A percentile compares a stretch with the other conserved stretches of the same genome.
These are phyloP conservation scores for Didymella keratinophila DNA, from an alignment of 2,329 filamentous ascomycete genomes.

Conservation along the genomic window DNA sequence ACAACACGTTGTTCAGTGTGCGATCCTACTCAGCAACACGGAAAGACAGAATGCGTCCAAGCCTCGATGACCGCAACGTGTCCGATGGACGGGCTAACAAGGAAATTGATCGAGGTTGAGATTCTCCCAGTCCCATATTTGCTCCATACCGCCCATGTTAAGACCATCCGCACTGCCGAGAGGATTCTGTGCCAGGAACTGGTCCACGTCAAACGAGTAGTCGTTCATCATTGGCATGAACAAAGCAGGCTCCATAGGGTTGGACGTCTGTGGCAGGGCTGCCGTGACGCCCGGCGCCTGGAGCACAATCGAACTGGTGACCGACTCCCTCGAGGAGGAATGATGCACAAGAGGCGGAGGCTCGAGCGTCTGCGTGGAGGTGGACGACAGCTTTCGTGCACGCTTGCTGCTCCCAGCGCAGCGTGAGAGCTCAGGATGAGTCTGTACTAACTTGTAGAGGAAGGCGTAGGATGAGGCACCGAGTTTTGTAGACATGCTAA, in stretches of 20 bases:
- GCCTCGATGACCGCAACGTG: neutral
- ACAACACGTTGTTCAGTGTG: neutral
- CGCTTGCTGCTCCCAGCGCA: constrained; percentile 25
- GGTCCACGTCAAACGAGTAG: constrained; percentile 38
- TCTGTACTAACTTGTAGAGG: constrained; percentile 42
- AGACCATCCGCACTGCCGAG: constrained; percentile 25
- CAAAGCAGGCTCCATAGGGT: neutral
- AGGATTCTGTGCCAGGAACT: constrained; percentile 41
- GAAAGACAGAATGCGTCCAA: neutral
- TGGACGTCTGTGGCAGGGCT: constrained; percentile 2
- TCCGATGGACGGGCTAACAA: neutral
- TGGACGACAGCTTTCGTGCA: constrained; percentile 20
- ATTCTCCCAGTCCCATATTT: constrained; percentile 45
- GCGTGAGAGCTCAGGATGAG: constrained; percentile 34
- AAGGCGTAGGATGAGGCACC: constrained; percentile 43
- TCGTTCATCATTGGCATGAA: constrained; percentile 26
- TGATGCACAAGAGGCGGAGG: constrained; percentile 11
- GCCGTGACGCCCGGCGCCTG: neutral
- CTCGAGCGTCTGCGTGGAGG: neutral
- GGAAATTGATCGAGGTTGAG: constrained; percentile 35
- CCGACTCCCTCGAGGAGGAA: neutral
- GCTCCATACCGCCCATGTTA: constrained; percentile 44
- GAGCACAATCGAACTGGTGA: neutral
- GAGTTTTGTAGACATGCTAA: constrained; percentile 41
- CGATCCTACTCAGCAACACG: neutral